Percentiles rank a stretch among this genome's conserved stretches.
phyloP scores from a whole-genome alignment of 805 yeast species.

The Pichia thaimueangensis region DNA sequence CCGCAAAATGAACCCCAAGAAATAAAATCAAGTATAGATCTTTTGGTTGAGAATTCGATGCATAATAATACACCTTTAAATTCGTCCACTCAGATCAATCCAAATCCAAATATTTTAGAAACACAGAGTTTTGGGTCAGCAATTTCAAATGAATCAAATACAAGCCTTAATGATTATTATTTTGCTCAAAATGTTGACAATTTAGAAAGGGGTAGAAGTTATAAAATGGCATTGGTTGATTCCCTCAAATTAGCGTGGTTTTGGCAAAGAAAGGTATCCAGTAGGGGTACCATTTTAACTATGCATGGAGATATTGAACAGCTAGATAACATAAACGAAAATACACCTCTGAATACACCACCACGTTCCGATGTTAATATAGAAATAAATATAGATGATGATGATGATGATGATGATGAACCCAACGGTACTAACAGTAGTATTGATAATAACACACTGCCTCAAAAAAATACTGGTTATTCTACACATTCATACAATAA shows the following conservation, averaged over 20 bases:
- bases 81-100: not conserved
- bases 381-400: not conserved
- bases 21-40: not conserved
- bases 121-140: slow-evolving; percentile 2
- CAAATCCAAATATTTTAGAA: slow-evolving; percentile 1
- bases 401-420: not conserved
- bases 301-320: slow-evolving; percentile 2
- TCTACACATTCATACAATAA: not conserved
- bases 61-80: not conserved
- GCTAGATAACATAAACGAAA: not conserved
- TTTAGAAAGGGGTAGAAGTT: slow-evolving; percentile 23
- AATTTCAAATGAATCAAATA: slow-evolving; percentile 6
- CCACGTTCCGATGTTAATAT: not conserved
- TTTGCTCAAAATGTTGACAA: slow-evolving; percentile 24
- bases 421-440: not conserved
- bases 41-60: not conserved
- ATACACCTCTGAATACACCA: slow-evolving; percentile 1
- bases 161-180: slow-evolving; percentile 12
- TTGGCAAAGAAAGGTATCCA: slow-evolving; percentile 3
- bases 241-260: slow-evolving; percentile 26
- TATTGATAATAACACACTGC: not conserved
- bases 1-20: slow-evolving; percentile 14
- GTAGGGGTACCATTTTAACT: not conserved
- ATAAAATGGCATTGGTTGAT: slow-evolving; percentile 28
- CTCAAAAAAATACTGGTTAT: too few species aligned